Evolutionary conservation across 331 rosid species (phyloP).

Genomic region (Dryas integrifolia): DNA sequence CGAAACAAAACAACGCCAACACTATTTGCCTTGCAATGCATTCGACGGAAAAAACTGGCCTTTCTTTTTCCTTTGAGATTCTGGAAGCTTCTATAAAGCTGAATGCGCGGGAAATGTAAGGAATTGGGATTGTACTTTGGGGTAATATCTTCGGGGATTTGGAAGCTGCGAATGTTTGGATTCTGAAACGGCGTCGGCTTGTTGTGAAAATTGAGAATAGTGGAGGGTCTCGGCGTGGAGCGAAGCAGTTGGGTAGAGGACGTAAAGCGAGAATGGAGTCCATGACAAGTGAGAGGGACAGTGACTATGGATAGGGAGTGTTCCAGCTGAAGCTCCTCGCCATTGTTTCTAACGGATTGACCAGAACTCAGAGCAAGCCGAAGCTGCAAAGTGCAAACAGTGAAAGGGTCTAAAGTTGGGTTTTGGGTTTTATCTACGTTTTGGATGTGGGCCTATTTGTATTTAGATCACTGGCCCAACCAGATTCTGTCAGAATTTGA

Average conservation of each 20-base stretch:
- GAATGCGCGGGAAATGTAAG: slow-evolving; percentile 16
- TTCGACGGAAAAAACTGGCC: slow-evolving; percentile 4
- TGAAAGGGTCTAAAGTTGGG: neutral
- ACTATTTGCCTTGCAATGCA: slow-evolving; percentile 34
- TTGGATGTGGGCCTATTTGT: too few species aligned
- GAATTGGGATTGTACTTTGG: slow-evolving; percentile 24
- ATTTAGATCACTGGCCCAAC: neutral
- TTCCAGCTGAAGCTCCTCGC: neutral
- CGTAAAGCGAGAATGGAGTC: slow-evolving; percentile 41
- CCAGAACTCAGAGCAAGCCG: slow-evolving; percentile 2
- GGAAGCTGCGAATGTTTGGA: slow-evolving; percentile 22
- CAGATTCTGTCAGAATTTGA: neutral
- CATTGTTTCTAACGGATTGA: neutral
- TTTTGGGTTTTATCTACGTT: neutral
- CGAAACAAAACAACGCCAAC: slow-evolving; percentile 53
- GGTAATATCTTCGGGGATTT: slow-evolving; percentile 12
- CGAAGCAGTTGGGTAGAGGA: slow-evolving; percentile 17
- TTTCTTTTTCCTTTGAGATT: slow-evolving; percentile 11
- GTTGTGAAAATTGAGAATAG: slow-evolving; percentile 20
- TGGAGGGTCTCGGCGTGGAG: slow-evolving; percentile 14
- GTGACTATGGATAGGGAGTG: slow-evolving; percentile 13
- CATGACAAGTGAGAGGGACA: slow-evolving; percentile 29
- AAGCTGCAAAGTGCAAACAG: neutral
- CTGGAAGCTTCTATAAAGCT: slow-evolving; percentile 24
- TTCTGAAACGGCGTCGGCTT: slow-evolving; percentile 31